phyloP scores from a whole-genome alignment of 805 yeast species.

The Groenewaldozyma salmanticensis region DNA sequence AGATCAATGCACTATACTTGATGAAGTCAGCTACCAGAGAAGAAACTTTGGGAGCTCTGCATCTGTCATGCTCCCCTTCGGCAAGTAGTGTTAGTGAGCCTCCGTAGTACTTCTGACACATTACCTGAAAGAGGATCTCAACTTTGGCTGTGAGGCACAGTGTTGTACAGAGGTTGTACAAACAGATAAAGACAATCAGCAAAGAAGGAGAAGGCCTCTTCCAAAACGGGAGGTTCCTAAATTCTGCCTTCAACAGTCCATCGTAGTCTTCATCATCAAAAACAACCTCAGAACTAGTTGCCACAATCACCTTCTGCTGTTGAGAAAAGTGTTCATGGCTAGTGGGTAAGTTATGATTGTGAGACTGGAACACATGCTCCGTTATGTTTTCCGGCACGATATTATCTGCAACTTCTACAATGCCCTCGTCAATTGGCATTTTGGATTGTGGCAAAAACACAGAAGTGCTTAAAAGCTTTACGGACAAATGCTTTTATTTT shows the following conservation, averaged over 20 bases:
- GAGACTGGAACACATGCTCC: neutral
- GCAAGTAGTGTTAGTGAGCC: too few relatives aligned
- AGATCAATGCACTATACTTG: constrained; percentile 7
- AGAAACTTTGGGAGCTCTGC: constrained; percentile 8
- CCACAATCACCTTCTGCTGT: too few relatives aligned
- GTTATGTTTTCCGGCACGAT: too few relatives aligned
- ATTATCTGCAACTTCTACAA: too few relatives aligned
- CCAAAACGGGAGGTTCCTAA: constrained; percentile 2
- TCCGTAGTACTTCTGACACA: too few relatives aligned
- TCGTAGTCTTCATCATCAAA: constrained; percentile 1
- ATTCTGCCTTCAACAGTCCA: constrained; percentile 4
- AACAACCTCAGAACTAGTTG: too few relatives aligned
- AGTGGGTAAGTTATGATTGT: neutral
- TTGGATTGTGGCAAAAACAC: too few relatives aligned
- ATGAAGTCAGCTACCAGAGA: constrained; percentile 7
- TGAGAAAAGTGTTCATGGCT: too few relatives aligned
- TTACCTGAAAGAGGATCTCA: constrained; percentile 10
- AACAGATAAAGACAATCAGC: neutral
- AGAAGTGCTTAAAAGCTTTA: too few relatives aligned
- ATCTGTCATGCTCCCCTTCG: too few relatives aligned
- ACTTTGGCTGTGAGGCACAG: constrained; percentile 6
- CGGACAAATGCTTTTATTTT: too few relatives aligned
- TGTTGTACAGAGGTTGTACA: neutral
- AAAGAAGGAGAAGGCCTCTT: constrained; percentile 7
- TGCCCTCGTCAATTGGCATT: too few relatives aligned